Conservation (phyloP, 164 flowering plant genomes). For the Hamamelis virginiana region DNA sequence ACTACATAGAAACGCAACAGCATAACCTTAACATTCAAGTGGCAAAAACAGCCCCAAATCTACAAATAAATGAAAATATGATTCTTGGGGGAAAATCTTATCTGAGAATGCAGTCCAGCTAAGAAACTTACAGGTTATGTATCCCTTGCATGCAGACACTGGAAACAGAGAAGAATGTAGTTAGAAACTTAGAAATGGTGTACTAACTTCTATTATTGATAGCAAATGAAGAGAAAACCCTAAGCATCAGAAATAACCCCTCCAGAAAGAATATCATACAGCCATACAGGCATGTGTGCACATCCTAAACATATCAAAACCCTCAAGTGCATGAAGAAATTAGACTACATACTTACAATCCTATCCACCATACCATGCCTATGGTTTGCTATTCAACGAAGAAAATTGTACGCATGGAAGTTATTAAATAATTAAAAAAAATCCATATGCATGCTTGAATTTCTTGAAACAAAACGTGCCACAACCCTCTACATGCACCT, state of each 20-base stretch:
- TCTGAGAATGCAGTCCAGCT: neutral
- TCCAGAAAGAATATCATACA: neutral
- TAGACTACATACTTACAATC: too few species aligned
- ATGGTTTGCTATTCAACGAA: too few species aligned
- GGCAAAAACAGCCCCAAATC: neutral
- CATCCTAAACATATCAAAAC: too few species aligned
- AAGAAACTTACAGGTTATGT: neutral
- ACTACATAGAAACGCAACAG: neutral
- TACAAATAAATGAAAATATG: neutral
- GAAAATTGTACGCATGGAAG: too few species aligned
- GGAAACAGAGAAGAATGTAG: constrained; percentile 2
- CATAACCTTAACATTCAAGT: neutral
- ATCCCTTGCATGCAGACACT: constrained; percentile 2
- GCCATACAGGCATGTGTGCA: too few species aligned
- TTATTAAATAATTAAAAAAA: too few species aligned
- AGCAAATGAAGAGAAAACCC: neutral
- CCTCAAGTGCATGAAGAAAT: too few species aligned
- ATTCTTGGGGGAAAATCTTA: neutral
- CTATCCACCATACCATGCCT: too few species aligned
- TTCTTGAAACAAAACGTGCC: too few species aligned
- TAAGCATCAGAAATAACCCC: neutral
- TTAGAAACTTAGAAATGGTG: neutral
- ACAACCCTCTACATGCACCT: too few species aligned
- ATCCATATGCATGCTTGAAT: too few species aligned
- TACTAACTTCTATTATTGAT: neutral